Percentiles rank a stretch among this genome's conserved stretches.
These are phyloP conservation scores for Psilocybe cubensis DNA, from an alignment of 768 basidiomycete species.

Conservation along the genomic window DNA sequence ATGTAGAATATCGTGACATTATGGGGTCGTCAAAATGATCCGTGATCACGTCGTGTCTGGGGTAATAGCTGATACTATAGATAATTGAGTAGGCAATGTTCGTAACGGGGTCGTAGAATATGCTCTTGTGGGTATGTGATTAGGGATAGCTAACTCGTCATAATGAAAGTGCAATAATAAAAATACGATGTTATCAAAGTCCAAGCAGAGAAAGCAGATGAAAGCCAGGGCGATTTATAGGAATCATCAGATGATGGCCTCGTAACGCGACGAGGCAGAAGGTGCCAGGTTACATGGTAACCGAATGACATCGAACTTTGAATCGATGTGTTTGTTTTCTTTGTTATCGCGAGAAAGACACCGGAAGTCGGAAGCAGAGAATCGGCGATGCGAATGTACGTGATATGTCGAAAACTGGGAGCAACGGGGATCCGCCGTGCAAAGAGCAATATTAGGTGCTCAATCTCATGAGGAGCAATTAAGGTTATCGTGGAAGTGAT, in stretches of 20 bases:
- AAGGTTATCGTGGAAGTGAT: background rate
- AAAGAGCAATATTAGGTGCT: background rate
- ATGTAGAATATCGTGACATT: background rate
- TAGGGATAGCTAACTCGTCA: background rate
- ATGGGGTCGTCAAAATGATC: background rate
- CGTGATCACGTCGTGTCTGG: background rate
- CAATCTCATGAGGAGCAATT: background rate
- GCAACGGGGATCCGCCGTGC: background rate
- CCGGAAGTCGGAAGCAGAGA: background rate
- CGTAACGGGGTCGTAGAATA: too few species aligned
- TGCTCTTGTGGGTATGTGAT: background rate
- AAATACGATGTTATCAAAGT: background rate
- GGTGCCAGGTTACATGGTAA: slow-evolving; percentile 2
- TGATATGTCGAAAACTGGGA: background rate
- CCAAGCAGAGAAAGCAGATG: slow-evolving; percentile 8
- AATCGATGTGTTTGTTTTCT: slow-evolving; percentile 2
- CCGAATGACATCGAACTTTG: slow-evolving; percentile 5
- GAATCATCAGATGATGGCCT: slow-evolving; percentile 9
- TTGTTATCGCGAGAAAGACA: background rate
- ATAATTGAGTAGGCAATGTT: too few species aligned
- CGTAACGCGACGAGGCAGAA: background rate
- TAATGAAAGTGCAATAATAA: background rate
- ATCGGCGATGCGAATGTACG: background rate
- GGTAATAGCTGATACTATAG: background rate
- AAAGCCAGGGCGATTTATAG: slow-evolving; percentile 9